A percentile compares a stretch with the other conserved stretches of the same genome.
phyloP scores from a whole-genome alignment of 2,329 filamentous ascomycete genomes.

The Ploettnerulaceae sp. region DNA sequence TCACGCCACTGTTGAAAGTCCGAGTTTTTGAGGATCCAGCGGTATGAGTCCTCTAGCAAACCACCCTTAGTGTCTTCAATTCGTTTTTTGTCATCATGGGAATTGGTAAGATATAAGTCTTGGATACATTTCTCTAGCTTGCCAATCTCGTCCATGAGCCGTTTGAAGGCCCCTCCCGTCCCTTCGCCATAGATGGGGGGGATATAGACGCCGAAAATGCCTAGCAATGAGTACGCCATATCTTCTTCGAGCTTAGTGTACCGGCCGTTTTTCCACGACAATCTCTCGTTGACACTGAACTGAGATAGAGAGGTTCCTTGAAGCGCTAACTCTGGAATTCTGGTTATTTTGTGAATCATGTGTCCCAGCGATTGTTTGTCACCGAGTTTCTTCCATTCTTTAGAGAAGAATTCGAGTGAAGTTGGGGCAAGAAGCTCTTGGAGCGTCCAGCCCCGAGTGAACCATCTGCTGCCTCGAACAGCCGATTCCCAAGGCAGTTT shows the following conservation, averaged over 20 bases:
- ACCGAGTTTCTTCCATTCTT: slow-evolving; percentile 16
- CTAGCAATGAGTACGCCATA: slow-evolving; percentile 31
- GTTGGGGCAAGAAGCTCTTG: slow-evolving; percentile 10
- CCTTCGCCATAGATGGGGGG: slow-evolving; percentile 34
- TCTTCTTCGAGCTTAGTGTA: slow-evolving; percentile 23
- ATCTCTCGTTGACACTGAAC: slow-evolving; percentile 32
- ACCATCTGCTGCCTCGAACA: slow-evolving; percentile 5
- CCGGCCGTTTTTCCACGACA: slow-evolving; percentile 40
- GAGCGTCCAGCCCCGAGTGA: slow-evolving; percentile 10
- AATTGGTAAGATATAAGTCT: slow-evolving; percentile 8
- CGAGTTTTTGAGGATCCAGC: slow-evolving; percentile 8
- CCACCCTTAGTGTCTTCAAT: slow-evolving; percentile 21
- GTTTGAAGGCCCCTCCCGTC: no score
- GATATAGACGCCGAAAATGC: slow-evolving; percentile 35
- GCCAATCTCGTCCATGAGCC: slow-evolving; percentile 33
- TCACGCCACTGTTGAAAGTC: slow-evolving; percentile 13
- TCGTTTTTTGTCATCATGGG: slow-evolving; percentile 7
- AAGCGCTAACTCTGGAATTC: slow-evolving; percentile 24
- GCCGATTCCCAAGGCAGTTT: no score
- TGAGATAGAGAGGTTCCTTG: neutral
- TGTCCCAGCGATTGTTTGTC: slow-evolving; percentile 7
- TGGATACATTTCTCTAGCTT: slow-evolving; percentile 30
- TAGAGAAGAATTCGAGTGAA: slow-evolving; percentile 14
- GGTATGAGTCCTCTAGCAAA: slow-evolving; percentile 10
- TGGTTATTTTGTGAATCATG: slow-evolving; percentile 11